Evolutionary conservation across 2,329 filamentous ascomycete species (phyloP), one percentile per base, ranked within the genome.

Genomic region (Coniella lustricola): DNA sequence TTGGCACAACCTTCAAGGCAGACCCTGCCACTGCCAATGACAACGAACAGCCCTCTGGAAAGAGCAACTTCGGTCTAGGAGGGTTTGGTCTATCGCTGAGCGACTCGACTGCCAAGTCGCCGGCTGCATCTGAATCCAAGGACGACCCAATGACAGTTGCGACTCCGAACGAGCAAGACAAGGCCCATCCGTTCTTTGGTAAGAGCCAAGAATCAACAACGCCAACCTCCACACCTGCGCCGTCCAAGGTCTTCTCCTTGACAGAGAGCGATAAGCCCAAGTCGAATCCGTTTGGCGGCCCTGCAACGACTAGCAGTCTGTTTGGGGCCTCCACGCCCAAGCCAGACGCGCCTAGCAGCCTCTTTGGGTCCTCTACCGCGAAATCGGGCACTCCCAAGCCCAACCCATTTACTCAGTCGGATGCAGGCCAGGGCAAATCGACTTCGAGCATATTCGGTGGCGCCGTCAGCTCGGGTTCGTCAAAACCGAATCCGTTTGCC

Each of bases 1-100:
- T 88, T 14, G 75, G 76, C 34, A 82, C 79, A 25, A 82, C 78
- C 2, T 89, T 88, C 67, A 80, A 82, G 58, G 72, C 74, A 8
- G 83, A 87, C 55, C 74, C 77, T 5, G 72, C 74, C 38, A 72
- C 77, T 1, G 81, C 79, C 50, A 75, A 85, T 20, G 79, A 84
- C 49, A 65, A 73, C 32, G 71, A 75, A 8, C 77, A 76, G 53
- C 67, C 75, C 14, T 61, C 65, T 18, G 61, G 64, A 18, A 56
- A 62, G 17, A 64, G 66, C n/a, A 69, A 69, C 12, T 86, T 87
- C 59, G 77, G 78, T n/a, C 51, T 53, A 17, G 70, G 68, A 45
- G 74, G 68, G 9, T 86, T 88, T 62, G 71, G 75, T 7, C 74
- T 76, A 49, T 76, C 77, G 13, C 67, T 88, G 22, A 71, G 68